phyloP scores from a whole-genome alignment of 805 yeast genomes.

The Wickerhamiella qilinensis region DNA sequence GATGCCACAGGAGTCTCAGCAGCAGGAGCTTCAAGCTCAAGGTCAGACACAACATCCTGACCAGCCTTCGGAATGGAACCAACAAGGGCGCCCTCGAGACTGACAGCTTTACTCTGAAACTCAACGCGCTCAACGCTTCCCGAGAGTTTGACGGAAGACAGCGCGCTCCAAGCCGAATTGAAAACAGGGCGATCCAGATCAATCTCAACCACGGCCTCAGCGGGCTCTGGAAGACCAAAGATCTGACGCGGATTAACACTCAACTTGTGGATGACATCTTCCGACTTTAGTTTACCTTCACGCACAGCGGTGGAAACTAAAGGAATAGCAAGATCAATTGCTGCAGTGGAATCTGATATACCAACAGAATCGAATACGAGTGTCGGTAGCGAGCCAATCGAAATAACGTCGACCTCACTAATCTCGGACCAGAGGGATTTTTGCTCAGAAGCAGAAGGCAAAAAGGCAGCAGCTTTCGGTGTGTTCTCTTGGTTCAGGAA shows the following conservation, averaged over 20 bases:
- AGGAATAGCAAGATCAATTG: constrained; percentile 68
- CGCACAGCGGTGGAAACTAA: constrained; percentile 66
- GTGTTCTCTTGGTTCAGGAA: constrained; percentile 54
- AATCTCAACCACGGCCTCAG: constrained; percentile 58
- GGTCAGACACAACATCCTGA: constrained; percentile 3
- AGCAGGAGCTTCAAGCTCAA: constrained; percentile 19
- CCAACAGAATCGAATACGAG: constrained; percentile 52
- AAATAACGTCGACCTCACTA: constrained; percentile 64
- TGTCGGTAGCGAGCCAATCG: constrained; percentile 68
- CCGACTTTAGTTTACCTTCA: constrained; percentile 53
- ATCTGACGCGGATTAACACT: constrained; percentile 70
- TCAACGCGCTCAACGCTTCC: constrained; percentile 87
- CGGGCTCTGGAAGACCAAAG: constrained; percentile 66
- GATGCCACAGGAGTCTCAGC: constrained; percentile 21
- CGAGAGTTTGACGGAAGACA: constrained; percentile 46
- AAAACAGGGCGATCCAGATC: constrained; percentile 55
- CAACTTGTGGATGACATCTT: constrained; percentile 54
- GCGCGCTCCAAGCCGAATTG: constrained; percentile 28
- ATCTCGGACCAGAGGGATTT: constrained; percentile 65
- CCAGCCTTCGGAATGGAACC: constrained; percentile 18
- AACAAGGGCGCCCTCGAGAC: constrained; percentile 66
- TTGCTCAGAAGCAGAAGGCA: constrained; percentile 74
- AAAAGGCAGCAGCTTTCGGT: constrained; percentile 42
- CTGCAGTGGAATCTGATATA: constrained; percentile 43
- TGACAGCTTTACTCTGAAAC: constrained; percentile 60